A percentile compares a stretch with the other conserved stretches of the same genome.
phyloP scores from a whole-genome alignment of 2,329 filamentous ascomycete genomes.

The Aspergillus sojae region DNA sequence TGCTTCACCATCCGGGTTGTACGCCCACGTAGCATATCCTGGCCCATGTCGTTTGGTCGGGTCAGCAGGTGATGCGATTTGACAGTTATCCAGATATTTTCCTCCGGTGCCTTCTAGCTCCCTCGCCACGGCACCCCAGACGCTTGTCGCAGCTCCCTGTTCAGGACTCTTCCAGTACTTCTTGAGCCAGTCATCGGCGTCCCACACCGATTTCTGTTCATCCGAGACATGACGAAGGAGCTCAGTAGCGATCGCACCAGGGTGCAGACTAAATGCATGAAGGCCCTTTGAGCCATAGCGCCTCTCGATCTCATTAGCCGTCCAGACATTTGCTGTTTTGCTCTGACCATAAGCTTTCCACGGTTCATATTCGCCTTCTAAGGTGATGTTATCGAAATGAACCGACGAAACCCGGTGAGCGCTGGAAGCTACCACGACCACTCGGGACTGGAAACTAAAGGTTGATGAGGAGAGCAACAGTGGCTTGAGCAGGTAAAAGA shows the following conservation, averaged over 20 bases:
- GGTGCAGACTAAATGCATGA: slow-evolving; percentile 50
- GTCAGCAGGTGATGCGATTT: slow-evolving; percentile 7
- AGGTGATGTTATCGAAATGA: slow-evolving; percentile 44
- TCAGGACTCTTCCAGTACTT: slow-evolving; percentile 14
- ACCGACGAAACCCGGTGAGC: slow-evolving; percentile 44
- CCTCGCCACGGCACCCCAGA: slow-evolving; percentile 30
- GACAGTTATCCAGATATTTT: slow-evolving; percentile 29
- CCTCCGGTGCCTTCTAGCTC: slow-evolving; percentile 29
- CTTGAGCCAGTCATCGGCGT: not conserved
- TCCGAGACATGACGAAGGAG: slow-evolving; percentile 6
- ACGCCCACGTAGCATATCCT: slow-evolving; percentile 7
- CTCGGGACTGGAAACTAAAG: slow-evolving; percentile 47
- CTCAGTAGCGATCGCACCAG: slow-evolving; percentile 36
- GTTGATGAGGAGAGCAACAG: slow-evolving; percentile 26
- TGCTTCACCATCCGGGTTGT: slow-evolving; percentile 2
- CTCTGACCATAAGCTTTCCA: slow-evolving; percentile 50
- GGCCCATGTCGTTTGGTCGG: not conserved
- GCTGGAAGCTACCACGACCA: slow-evolving; percentile 50
- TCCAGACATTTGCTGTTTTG: slow-evolving; percentile 56
- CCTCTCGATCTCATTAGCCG: slow-evolving; percentile 55
- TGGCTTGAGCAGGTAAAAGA: slow-evolving; percentile 53
- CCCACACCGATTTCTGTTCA: not conserved
- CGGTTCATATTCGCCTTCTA: slow-evolving; percentile 39
- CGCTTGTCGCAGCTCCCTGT: slow-evolving; percentile 30
- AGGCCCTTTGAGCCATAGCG: slow-evolving; percentile 49